Evolutionary conservation across 805 yeast species (phyloP), one percentile per base, ranked within the genome.

Genomic region (Brettanomyces bruxellensis): DNA sequence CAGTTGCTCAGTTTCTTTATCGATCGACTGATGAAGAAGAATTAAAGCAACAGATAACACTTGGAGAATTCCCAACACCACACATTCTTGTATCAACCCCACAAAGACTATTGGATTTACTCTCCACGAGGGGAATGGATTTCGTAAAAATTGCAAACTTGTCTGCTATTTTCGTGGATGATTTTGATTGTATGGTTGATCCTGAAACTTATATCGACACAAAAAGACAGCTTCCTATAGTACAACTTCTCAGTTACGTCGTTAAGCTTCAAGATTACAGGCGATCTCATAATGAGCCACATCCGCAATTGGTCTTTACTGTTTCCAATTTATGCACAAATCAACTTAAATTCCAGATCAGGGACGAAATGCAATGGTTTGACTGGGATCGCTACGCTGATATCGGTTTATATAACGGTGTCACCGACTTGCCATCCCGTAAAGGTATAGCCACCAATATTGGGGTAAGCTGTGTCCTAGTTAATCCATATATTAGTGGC

Each of bases 291-390:
- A 58, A 58, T 39, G 62, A 58, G 30, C 57, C 64, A 11, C 66
- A 61, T 42, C 64, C 67, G 0, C 66, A 62, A 44, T 30, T 63
- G 1, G 45, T 58, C 9, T 47, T 63, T n/a, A 59, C 59, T 3
- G 55, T 57, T 8, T 54, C 60, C 6, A 46, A 59, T 1, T 41
- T 53, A 5, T 42, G 55, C 47, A 68, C 85, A n/a, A 68, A 63
- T 5, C 56, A 60, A 2, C 69, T 84, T 55, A 69, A 81, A 46
- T 61, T 66, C 5, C 76, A 76, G 43, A 63, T 84, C 40, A 79
- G 71, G 52, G 59, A 60, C 2, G 73, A 68, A 48, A 61, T 63
- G 0, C 83, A 86, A 12, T 77, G 83, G 76, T 50, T 63, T 43
- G 64, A 62, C 45, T 62, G 66, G 67, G 48, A 51, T 24, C 57